Evolutionary conservation across 1,284 basidiomycete genomes (phyloP).

Genomic region (Ceratobasidium sp.): DNA sequence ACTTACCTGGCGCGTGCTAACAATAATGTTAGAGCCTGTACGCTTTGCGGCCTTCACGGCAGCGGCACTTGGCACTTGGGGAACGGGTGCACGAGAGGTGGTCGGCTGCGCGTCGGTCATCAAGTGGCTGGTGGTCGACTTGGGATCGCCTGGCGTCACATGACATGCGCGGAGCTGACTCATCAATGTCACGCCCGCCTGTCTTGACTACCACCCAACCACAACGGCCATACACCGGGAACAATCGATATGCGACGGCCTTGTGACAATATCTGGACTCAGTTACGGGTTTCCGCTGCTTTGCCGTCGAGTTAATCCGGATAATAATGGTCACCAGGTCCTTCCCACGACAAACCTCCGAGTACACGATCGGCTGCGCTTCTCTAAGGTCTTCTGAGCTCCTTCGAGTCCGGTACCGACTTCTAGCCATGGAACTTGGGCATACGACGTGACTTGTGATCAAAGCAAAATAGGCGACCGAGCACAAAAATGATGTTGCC

Average conservation of each 20-base stretch:
- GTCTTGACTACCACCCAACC: neutral
- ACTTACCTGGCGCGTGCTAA: slow-evolving; percentile 71
- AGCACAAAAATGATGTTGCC: neutral
- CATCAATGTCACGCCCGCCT: neutral
- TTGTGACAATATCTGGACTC: neutral
- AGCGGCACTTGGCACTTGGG: slow-evolving; percentile 5
- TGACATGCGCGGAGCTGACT: neutral
- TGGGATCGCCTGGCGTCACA: slow-evolving; percentile 5
- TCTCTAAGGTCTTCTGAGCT: neutral
- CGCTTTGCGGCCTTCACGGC: slow-evolving; percentile 33
- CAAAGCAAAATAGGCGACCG: neutral
- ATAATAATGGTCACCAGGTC: slow-evolving; percentile 6
- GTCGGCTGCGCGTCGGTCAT: slow-evolving; percentile 12
- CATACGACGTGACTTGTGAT: neutral
- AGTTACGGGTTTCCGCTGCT: neutral
- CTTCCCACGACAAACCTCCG: slow-evolving; percentile 32
- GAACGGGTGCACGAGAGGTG: neutral
- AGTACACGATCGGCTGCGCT: neutral
- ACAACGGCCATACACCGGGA: slow-evolving; percentile 15
- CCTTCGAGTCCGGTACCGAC: neutral
- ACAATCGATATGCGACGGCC: neutral
- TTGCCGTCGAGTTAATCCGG: slow-evolving; percentile 20
- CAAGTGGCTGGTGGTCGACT: neutral
- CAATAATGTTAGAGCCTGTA: slow-evolving; percentile 78
- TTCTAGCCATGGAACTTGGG: neutral